Conservation (phyloP, 2,329 filamentous ascomycete species). For the Diaporthe longicolla region DNA sequence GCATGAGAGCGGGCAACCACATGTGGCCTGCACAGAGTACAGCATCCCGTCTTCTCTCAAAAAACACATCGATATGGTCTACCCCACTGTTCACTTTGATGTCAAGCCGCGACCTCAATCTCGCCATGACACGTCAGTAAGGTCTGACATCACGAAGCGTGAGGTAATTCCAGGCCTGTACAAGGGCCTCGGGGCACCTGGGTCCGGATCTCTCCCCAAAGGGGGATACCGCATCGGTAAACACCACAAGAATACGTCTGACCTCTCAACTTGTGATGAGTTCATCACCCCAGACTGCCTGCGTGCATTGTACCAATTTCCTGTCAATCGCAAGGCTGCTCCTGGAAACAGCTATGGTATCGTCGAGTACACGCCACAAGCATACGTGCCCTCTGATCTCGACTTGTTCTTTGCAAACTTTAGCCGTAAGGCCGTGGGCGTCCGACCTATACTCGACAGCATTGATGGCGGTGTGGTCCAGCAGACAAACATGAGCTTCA, state of each 20-base stretch:
- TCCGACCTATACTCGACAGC: slow-evolving; percentile 34
- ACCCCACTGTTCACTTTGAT: slow-evolving; percentile 41
- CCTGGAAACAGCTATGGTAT: slow-evolving; percentile 41
- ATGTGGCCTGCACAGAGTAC: slow-evolving; percentile 40
- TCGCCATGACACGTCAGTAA: neutral
- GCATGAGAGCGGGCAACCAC: slow-evolving; percentile 36
- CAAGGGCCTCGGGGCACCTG: slow-evolving; percentile 38
- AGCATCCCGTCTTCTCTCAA: slow-evolving; percentile 40
- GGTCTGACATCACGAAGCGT: slow-evolving; percentile 4
- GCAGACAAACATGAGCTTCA: slow-evolving; percentile 31
- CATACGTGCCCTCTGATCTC: slow-evolving; percentile 38
- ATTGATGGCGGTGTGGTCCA: slow-evolving; percentile 41
- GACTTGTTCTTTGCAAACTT: slow-evolving; percentile 41
- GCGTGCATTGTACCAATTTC: slow-evolving; percentile 40
- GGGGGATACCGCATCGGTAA: slow-evolving; percentile 38
- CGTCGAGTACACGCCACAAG: slow-evolving; percentile 42
- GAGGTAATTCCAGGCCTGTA: slow-evolving; percentile 20
- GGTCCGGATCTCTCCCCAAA: slow-evolving; percentile 38
- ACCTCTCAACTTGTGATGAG: slow-evolving; percentile 38
- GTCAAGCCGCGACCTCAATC: slow-evolving; percentile 16
- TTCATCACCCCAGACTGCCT: slow-evolving; percentile 41
- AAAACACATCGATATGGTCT: slow-evolving; percentile 40
- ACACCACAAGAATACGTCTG: slow-evolving; percentile 22
- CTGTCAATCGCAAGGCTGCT: slow-evolving; percentile 30
- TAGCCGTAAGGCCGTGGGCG: slow-evolving; percentile 33